Base-by-base conservation (phyloP, 2,329 filamentous ascomycete species). In the Thelonectria olida region DNA sequence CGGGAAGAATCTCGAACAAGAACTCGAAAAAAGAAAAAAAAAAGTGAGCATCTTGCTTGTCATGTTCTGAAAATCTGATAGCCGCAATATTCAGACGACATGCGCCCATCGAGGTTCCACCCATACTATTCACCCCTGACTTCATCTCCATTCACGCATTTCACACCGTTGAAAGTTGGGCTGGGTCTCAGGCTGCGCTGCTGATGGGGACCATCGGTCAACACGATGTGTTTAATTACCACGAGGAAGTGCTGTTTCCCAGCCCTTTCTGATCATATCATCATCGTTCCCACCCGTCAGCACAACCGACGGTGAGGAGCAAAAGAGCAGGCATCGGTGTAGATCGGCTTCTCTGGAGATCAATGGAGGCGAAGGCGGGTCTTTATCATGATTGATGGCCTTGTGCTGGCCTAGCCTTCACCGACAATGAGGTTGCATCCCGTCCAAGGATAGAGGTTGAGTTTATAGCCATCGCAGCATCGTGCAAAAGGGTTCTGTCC, bases 31-130 rank as follows among this genome's bases (percentile, higher is more conserved):
- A 59, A 60, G 41, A 36, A 36, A 70, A 61, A 28, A 54, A 62
- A 54, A 50, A 49, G 44, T 53, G 50, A 64, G 47, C 31, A 52
- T 61, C 42, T 52, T 25, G 34, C 38, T 34, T 34, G 36, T 49
- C 41, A 31, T 52, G 36, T 44, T 19, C 38, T 38, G 28, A 23
- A 53, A 62, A 61, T 56, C 52, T 63, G 62, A 61, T 58, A 68
- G 54, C 42, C 63, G 48, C 45, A 47, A 54, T 56, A 36, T 54
- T 27, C 34, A 39, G 36, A 51, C 49, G 27, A 54, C 27, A 10
- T 34, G 31, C 31, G 12, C 15, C 31, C 12, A 13, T n/a, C 42
- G 50, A 31, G 27, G 49, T 38, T 36, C 49, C 49, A 51, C 15
- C n/a, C 5, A 9, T 12, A 17, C 22, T 8, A n/a, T 28, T 25